A percentile compares a stretch with the other conserved stretches of the same genome.
Conservation (phyloP, 2,329 filamentous ascomycete species). For the Neurospora sp. region DNA sequence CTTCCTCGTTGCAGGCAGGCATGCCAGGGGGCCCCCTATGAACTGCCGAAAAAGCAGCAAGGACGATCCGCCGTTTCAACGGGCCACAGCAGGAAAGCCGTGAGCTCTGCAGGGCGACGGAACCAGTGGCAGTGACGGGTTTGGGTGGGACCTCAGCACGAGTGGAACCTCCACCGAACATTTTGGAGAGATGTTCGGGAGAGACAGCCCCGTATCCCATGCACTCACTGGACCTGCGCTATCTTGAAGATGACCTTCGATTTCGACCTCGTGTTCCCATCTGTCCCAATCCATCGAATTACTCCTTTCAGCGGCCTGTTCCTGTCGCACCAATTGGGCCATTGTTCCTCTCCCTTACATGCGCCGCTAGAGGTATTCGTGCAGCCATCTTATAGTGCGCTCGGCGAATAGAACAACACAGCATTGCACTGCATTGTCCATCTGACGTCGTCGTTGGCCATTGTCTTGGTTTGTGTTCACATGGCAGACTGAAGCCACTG, state of each 20-base stretch:
- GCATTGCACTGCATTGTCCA: neutral
- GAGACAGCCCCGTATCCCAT: neutral
- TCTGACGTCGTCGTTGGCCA: neutral
- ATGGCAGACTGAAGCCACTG: neutral
- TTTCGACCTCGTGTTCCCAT: neutral
- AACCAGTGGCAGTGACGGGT: neutral
- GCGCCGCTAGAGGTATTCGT: neutral
- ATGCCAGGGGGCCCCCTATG: neutral
- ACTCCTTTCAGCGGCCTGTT: neutral
- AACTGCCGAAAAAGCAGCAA: neutral
- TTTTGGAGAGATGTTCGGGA: neutral
- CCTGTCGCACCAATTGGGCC: neutral
- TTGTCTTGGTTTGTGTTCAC: neutral
- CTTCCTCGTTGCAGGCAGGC: no score
- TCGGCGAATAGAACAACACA: neutral
- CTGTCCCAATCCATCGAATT: neutral
- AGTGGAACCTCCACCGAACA: neutral
- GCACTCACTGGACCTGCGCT: neutral
- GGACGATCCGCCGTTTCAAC: neutral
- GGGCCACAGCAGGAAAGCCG: neutral
- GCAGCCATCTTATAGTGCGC: neutral
- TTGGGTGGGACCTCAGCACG: neutral
- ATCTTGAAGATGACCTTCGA: neutral
- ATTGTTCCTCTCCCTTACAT: neutral
- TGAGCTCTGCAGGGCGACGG: neutral